Evolutionary conservation across 129 eudicot genomes (phyloP).

Genomic region (Centaurea solstitialis): DNA sequence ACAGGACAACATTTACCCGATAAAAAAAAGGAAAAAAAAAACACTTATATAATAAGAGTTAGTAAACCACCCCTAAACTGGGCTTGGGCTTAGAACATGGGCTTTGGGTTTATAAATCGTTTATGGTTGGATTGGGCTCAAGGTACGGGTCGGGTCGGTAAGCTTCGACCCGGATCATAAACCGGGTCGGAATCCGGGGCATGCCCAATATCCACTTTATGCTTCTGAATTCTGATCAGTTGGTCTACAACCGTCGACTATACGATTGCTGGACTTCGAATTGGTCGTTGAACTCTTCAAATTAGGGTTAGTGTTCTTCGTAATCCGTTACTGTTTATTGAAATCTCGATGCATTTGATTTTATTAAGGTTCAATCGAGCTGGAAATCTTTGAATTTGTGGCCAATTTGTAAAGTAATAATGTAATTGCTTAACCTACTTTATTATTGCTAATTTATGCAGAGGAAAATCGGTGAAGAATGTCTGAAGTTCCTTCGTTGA

Average conservation of each 20-base stretch:
- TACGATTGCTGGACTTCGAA: neutral
- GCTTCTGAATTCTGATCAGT: neutral
- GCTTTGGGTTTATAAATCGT: neutral
- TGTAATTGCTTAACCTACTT: neutral
- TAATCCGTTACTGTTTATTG: neutral
- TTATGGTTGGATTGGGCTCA: no score
- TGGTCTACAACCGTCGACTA: neutral
- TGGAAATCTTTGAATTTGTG: neutral
- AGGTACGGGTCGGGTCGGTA: neutral
- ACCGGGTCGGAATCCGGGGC: neutral
- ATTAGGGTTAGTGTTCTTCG: neutral
- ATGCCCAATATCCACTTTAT: no score
- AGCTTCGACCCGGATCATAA: neutral
- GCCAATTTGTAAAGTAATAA: neutral
- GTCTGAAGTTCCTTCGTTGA: slow-evolving; percentile 46
- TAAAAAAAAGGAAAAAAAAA: no score
- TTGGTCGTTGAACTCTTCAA: neutral
- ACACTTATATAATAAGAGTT: no score
- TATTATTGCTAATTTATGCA: neutral
- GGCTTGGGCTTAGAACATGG: neutral
- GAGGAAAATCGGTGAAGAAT: slow-evolving; percentile 26
- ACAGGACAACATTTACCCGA: no score
- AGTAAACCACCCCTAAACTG: no score
- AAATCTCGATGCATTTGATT: neutral
- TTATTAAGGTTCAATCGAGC: neutral